A percentile compares a stretch with the other conserved stretches of the same genome.
Evolutionary conservation across 2,329 filamentous ascomycete species (phyloP).

Genomic region (Cladobotryum mycophilum): DNA sequence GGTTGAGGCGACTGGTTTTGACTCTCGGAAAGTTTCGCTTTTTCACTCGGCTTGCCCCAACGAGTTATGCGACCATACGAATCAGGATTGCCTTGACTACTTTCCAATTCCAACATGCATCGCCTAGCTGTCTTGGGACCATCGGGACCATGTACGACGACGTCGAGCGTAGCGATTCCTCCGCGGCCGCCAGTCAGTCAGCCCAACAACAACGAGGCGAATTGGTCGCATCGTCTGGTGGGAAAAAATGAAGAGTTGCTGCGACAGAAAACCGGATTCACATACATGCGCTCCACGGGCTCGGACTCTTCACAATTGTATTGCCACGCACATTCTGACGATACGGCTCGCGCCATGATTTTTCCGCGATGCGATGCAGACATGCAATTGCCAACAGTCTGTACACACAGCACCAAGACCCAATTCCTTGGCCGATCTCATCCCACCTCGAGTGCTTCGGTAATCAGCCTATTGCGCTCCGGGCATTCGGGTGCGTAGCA

Average conservation of each 20-base stretch:
- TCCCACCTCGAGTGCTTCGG: too few relatives aligned
- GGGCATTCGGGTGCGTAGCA: background rate
- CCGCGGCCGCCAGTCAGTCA: background rate
- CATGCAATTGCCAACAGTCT: too few relatives aligned
- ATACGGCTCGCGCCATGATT: background rate
- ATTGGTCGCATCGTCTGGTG: background rate
- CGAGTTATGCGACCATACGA: conserved; percentile 1
- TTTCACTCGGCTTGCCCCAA: conserved; percentile 2
- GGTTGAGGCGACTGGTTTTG: conserved; percentile 3
- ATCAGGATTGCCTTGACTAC: background rate
- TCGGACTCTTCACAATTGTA: background rate
- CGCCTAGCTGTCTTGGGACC: background rate
- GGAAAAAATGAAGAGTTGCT: background rate
- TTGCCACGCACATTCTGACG: background rate
- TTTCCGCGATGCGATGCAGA: background rate
- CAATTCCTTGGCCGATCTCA: too few relatives aligned
- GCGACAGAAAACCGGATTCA: background rate
- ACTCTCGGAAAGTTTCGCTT: conserved; percentile 4
- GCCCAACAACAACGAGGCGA: background rate
- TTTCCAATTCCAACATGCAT: background rate
- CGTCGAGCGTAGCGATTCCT: background rate
- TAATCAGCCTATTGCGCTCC: background rate
- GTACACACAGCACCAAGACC: too few relatives aligned
- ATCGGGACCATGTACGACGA: background rate
- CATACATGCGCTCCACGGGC: background rate